Evolutionary conservation across 345 rosid species (phyloP).

Genomic region (Citrus hindsii): DNA sequence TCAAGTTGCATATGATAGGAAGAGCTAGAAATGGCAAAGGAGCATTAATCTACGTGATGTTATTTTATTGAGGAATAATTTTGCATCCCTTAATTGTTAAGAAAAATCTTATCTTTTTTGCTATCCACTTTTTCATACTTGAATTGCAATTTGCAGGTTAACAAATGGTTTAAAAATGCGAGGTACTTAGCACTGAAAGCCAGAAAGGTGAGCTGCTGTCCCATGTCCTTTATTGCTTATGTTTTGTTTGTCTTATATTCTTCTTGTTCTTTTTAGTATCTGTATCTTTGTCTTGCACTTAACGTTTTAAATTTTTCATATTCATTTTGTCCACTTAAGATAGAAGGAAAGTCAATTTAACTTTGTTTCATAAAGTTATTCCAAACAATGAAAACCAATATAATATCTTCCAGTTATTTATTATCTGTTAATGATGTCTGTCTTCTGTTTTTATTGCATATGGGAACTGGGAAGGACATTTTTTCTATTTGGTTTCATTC

Average conservation of each 20-base stretch:
- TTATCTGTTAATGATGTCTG: background rate
- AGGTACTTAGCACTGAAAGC: conserved; percentile 75
- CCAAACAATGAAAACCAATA: background rate
- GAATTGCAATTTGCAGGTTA: conserved; percentile 60
- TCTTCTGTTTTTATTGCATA: background rate
- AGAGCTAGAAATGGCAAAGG: background rate
- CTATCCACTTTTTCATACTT: conserved; percentile 10
- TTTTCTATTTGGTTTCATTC: background rate
- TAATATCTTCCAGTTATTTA: background rate
- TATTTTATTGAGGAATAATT: background rate
- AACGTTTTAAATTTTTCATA: background rate
- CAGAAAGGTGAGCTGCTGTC: conserved; percentile 59
- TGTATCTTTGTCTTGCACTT: background rate
- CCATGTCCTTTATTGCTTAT: background rate
- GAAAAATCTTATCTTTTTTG: background rate
- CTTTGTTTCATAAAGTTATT: background rate
- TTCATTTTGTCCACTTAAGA: background rate
- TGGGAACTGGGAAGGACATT: background rate
- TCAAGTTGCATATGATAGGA: background rate
- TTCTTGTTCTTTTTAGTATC: background rate
- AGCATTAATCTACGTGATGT: background rate
- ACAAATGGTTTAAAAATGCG: conserved; percentile 97
- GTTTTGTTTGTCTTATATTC: background rate
- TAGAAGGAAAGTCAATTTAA: background rate
- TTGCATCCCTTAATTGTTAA: background rate